phyloP scores from a whole-genome alignment of 345 rosid species.

The Cardiospermum halicacabum region DNA sequence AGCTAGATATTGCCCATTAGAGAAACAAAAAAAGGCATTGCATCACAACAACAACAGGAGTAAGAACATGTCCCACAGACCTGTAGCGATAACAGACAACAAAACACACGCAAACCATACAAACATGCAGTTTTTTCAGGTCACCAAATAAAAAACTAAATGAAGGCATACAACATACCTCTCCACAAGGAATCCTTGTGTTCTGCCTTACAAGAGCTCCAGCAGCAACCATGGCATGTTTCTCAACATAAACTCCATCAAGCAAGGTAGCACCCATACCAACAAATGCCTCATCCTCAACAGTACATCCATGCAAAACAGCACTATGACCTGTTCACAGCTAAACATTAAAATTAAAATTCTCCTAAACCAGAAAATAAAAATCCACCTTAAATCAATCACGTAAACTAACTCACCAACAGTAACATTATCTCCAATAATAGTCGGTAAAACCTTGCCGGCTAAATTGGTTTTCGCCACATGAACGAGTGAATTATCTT shows the following conservation, averaged over 20 bases:
- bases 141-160: neutral
- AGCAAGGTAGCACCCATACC: slow-evolving; percentile 79
- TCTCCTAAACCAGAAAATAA: slow-evolving; percentile 12
- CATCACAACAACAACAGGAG: neutral
- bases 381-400: neutral
- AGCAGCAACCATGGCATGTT: slow-evolving; percentile 87
- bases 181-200: slow-evolving; percentile 76
- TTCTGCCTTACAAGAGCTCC: slow-evolving; percentile 94
- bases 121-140: neutral
- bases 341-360: slow-evolving; percentile 4
- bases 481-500: slow-evolving; percentile 75
- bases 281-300: slow-evolving; percentile 81
- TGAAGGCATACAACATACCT: slow-evolving; percentile 39
- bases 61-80: neutral
- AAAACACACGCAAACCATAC: neutral
- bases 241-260: slow-evolving; percentile 86
- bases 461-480: slow-evolving; percentile 79
- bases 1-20: neutral
- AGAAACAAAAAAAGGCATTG: neutral
- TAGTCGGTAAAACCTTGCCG: slow-evolving; percentile 75
- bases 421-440: slow-evolving; percentile 78
- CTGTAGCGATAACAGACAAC: too few relatives aligned
- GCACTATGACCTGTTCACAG: slow-evolving; percentile 71
- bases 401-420: slow-evolving; percentile 42
- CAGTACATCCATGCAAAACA: slow-evolving; percentile 83